Percentiles rank a stretch among this genome's conserved stretches.
Conservation (phyloP, 208 protist species). For the Leishmania braziliensis region DNA sequence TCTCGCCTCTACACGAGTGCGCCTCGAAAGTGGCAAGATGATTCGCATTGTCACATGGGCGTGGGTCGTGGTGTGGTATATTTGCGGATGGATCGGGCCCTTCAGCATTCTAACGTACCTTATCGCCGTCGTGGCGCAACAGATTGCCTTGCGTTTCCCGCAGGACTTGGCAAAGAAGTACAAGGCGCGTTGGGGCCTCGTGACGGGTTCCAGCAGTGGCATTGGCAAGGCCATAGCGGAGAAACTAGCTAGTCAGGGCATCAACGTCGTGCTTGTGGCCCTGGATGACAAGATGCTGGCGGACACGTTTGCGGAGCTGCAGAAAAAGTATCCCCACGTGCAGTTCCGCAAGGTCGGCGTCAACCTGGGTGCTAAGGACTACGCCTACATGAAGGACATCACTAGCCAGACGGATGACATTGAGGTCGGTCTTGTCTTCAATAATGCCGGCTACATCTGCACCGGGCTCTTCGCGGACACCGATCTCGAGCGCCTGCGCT, state of each 20-base stretch:
- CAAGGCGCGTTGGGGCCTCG: constrained; percentile 84
- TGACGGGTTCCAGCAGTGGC: constrained; percentile 95
- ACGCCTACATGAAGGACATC: constrained; percentile 79
- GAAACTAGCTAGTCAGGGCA: constrained; percentile 91
- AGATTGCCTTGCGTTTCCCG: constrained; percentile 63
- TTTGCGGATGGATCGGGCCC: constrained; percentile 69
- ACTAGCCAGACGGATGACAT: constrained; percentile 70
- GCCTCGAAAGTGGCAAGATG: constrained; percentile 33
- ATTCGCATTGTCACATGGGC: constrained; percentile 66
- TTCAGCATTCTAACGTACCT: constrained; percentile 84
- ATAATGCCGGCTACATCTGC: constrained; percentile 95
- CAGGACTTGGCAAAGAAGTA: constrained; percentile 83
- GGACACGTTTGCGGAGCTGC: constrained; percentile 75
- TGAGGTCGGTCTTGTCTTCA: constrained; percentile 83
- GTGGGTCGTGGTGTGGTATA: constrained; percentile 62
- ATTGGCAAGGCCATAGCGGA: constrained; percentile 94
- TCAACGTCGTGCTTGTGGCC: constrained; percentile 92
- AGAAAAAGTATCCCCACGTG: constrained; percentile 65
- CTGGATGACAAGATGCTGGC: constrained; percentile 89
- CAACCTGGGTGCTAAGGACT: constrained; percentile 79
- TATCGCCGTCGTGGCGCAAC: constrained; percentile 45
- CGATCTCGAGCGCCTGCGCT: constrained; percentile 68
- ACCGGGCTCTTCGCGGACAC: constrained; percentile 92
- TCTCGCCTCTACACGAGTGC: neutral
- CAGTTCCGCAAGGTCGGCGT: constrained; percentile 89